phyloP scores from a whole-genome alignment of 768 basidiomycete species.

The Mrakia hoshinonis region DNA sequence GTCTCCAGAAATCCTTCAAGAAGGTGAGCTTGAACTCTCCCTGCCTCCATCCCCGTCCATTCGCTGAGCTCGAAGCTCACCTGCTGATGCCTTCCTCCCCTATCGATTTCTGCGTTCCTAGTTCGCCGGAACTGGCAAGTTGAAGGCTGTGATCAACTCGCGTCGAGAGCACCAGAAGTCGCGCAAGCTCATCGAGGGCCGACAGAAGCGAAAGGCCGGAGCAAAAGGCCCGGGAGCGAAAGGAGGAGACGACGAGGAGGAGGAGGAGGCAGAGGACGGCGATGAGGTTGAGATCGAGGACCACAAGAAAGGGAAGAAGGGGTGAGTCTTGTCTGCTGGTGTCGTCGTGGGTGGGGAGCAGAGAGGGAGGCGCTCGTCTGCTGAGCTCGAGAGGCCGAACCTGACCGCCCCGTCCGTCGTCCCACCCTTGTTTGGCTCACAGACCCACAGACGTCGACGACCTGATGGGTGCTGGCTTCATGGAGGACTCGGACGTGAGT shows the following conservation, averaged over 20 bases:
- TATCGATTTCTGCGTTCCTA: conserved; percentile 49
- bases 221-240: conserved; percentile 30
- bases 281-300: not conserved
- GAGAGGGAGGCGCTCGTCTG: not conserved
- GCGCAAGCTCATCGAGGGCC: conserved; percentile 59
- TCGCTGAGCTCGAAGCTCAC: not conserved
- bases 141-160: conserved; percentile 75
- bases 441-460: conserved; percentile 55
- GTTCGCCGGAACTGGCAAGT: conserved; percentile 76
- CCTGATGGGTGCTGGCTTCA: conserved; percentile 62
- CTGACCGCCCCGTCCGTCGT: not conserved
- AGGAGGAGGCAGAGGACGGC: not conserved
- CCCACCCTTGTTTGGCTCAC: not conserved
- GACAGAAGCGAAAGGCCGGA: conserved; percentile 45
- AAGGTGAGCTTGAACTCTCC: conserved; percentile 5
- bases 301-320: conserved; percentile 11
- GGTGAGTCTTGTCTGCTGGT: not conserved
- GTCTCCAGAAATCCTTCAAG: conserved; percentile 27
- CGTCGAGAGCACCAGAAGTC: conserved; percentile 72
- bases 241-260: conserved; percentile 22
- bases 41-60: not conserved
- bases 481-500: conserved; percentile 53
- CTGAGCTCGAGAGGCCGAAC: conserved; percentile 27
- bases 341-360: not conserved
- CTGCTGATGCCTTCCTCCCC: not conserved